A percentile compares a stretch with the other conserved stretches of the same genome.
Evolutionary conservation across 2,329 filamentous ascomycete genomes (phyloP).

Genomic region (Tolypocladium tropicale): DNA sequence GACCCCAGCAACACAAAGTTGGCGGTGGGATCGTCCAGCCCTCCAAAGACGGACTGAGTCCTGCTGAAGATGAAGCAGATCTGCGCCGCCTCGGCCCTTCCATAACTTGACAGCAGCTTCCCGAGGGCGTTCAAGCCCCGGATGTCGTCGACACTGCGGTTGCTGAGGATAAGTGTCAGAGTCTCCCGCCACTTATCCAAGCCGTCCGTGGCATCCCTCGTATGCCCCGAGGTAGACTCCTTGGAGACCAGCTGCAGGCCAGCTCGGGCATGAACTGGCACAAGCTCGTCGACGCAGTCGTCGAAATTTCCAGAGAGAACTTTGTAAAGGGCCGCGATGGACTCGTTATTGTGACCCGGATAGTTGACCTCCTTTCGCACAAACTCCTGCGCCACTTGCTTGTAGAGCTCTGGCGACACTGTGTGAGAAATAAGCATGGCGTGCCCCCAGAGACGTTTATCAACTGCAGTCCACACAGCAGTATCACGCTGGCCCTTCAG

Average conservation of each 20-base stretch:
- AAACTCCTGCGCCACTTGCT: slow-evolving; percentile 90
- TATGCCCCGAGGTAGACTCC: slow-evolving; percentile 46
- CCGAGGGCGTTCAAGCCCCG: slow-evolving; percentile 72
- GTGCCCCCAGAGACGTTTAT: slow-evolving; percentile 92
- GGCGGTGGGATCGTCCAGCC: slow-evolving; percentile 68
- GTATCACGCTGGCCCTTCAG: slow-evolving; percentile 78
- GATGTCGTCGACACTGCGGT: slow-evolving; percentile 71
- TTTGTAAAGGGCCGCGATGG: slow-evolving; percentile 84
- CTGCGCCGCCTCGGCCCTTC: slow-evolving; percentile 82
- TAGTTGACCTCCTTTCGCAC: slow-evolving; percentile 89
- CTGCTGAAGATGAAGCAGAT: slow-evolving; percentile 87
- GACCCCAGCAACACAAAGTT: slow-evolving; percentile 78
- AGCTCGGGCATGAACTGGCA: slow-evolving; percentile 82
- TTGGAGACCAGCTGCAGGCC: slow-evolving; percentile 85
- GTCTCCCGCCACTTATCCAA: slow-evolving; percentile 94
- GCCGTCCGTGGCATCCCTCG: slow-evolving; percentile 69
- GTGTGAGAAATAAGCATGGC: slow-evolving; percentile 80
- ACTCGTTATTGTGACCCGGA: slow-evolving; percentile 68
- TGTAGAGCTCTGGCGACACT: slow-evolving; percentile 75
- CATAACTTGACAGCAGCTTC: slow-evolving; percentile 73
- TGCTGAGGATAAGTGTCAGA: slow-evolving; percentile 73
- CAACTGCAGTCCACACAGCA: slow-evolving; percentile 86
- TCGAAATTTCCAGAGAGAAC: slow-evolving; percentile 89
- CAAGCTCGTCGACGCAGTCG: slow-evolving; percentile 90
- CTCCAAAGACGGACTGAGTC: slow-evolving; percentile 60